A percentile compares a stretch with the other conserved stretches of the same genome.
Conservation (phyloP, 164 flowering plant genomes). For the Umbilicus rupestris region DNA sequence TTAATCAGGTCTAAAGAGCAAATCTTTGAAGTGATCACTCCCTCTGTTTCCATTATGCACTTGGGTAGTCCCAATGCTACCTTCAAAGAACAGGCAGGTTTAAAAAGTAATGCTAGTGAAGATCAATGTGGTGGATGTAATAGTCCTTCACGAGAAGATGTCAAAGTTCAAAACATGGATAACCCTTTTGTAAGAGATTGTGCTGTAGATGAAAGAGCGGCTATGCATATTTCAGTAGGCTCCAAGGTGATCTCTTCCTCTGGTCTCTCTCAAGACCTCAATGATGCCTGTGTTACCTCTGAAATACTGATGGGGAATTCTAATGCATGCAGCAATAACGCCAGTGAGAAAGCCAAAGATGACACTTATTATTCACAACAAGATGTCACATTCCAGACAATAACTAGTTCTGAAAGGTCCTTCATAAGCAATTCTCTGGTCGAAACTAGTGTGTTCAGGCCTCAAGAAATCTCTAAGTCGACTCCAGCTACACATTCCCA, state of each 20-base stretch:
- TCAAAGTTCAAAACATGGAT: slow-evolving; percentile 10
- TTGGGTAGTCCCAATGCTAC: not conserved
- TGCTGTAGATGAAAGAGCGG: slow-evolving; percentile 10
- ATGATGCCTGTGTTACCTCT: not conserved
- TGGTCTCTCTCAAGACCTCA: not conserved
- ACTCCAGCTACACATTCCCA: not conserved
- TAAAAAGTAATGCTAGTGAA: slow-evolving; percentile 2
- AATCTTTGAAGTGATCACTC: not conserved
- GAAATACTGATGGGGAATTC: not conserved
- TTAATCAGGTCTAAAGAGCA: not conserved
- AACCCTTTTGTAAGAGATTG: slow-evolving; percentile 15
- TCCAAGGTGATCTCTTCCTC: slow-evolving; percentile 17
- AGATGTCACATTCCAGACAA: not conserved
- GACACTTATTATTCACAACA: not conserved
- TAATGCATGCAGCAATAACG: not conserved
- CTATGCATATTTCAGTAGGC: slow-evolving; percentile 5
- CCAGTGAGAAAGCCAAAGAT: not conserved
- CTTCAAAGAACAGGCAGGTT: not conserved
- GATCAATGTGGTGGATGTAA: not conserved
- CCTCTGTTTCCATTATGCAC: not conserved
- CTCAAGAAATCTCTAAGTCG: not conserved
- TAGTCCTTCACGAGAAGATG: slow-evolving; percentile 8
- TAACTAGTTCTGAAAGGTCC: too few relatives aligned
- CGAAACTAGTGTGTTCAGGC: not conserved
- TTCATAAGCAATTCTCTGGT: not conserved